phyloP scores from a whole-genome alignment of 208 protist species.

The Histomonas meleagridis region DNA sequence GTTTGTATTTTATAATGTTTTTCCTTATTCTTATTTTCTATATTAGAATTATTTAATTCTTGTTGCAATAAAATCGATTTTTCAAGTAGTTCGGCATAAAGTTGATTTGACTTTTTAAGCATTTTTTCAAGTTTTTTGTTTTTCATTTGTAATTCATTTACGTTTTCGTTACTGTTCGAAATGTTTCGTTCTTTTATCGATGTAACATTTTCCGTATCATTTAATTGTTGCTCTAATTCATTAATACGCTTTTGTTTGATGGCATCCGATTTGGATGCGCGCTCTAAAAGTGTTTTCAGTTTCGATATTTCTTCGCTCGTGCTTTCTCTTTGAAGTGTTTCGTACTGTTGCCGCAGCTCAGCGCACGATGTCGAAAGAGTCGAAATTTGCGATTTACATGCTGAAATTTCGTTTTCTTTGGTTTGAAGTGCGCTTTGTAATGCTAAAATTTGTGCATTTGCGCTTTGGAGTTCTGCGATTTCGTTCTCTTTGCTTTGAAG shows the following conservation, averaged over 20 bases:
- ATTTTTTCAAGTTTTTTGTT: not conserved
- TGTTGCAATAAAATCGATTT: not conserved
- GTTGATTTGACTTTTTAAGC: not conserved
- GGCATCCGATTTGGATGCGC: not conserved
- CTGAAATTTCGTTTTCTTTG: too few relatives aligned
- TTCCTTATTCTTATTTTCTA: not conserved
- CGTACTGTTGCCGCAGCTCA: too few relatives aligned
- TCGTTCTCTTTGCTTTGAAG: too few relatives aligned
- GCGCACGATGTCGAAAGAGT: too few relatives aligned
- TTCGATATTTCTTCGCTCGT: not conserved
- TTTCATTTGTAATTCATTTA: not conserved
- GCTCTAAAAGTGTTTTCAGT: not conserved
- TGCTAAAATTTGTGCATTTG: too few relatives aligned
- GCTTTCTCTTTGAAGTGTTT: too few relatives aligned
- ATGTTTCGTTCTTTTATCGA: too few relatives aligned
- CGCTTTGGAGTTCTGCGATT: too few relatives aligned
- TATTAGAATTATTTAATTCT: not conserved
- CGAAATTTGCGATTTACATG: too few relatives aligned
- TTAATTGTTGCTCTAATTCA: not conserved
- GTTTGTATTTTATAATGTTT: not conserved
- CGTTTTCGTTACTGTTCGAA: too few relatives aligned
- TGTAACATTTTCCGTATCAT: not conserved
- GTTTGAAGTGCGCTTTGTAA: too few relatives aligned
- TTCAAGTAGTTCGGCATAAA: not conserved
- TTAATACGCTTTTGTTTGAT: not conserved